Base-by-base conservation (phyloP, 208 protist species). In the Balamuthia mandrillaris region DNA sequence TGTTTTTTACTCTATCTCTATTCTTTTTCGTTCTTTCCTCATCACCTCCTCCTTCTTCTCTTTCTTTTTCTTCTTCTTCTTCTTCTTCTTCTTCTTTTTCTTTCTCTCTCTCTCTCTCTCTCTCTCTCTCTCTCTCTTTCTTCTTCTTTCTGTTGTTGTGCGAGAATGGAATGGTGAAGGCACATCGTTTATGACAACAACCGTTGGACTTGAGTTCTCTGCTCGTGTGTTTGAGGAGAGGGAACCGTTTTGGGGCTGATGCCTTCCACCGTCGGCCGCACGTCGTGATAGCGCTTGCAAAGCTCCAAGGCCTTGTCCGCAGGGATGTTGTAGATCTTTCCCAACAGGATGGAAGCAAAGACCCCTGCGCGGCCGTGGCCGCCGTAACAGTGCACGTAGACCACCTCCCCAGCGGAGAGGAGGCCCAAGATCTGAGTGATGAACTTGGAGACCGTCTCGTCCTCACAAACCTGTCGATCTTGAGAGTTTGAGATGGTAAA, bases 201-300 rank as follows among this genome's bases (percentile, higher is more conserved):
- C 7, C 66, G 66, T 2, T 39, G n/a, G 9, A 77, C 66, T 31
- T 77, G 66, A 1, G 66, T 45, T 10, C 66, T 39, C 27, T 77
- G 66, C 29, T 77, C 66, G 42, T 77, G 66, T 4, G 66, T 77
- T 33, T 77, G 66, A 1, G 66, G 66, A 2, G 66, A 77, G 6
- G 66, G 66, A 21, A 77, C 66, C 44, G 66, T 56, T 16, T 12
- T n/a, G n/a, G 66, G 44, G n/a, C 42, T 77, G 66, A 77, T 77
- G 21, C 66, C 66, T 14, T 77, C 66, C 41, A 77, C 66, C 18
- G 49, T 45, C 44, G 66, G 66, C 66, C 66, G 37, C 24, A 10
- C 49, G 41, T 77, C 66, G 66, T 77, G 66, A 27, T 77, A 77
- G 9, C 49, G 66, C 29, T 77, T 51, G 66, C 66, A 77, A 18